Conservation (phyloP, 169 alveolate species). For the Neospora caninum region DNA sequence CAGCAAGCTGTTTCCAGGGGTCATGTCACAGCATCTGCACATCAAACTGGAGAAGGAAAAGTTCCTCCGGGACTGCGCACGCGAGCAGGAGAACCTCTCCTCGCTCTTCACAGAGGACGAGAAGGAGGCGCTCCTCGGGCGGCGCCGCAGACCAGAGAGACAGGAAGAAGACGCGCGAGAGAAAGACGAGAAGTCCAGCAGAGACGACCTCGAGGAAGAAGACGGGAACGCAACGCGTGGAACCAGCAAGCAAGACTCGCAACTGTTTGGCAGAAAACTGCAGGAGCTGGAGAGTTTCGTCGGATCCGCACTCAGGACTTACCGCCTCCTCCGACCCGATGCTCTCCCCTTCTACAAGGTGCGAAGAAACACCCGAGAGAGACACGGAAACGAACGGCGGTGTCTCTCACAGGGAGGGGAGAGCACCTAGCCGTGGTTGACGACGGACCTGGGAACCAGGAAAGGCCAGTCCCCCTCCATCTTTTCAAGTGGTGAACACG, state of each 20-base stretch:
- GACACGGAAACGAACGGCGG: too few relatives aligned
- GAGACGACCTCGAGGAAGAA: neutral
- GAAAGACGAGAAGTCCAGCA: neutral
- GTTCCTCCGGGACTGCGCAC: neutral
- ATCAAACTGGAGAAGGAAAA: neutral
- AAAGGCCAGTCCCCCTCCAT: too few relatives aligned
- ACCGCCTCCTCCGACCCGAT: conserved; percentile 11
- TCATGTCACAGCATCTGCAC: neutral
- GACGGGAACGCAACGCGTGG: neutral
- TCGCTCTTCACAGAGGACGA: neutral
- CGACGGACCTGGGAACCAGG: too few relatives aligned
- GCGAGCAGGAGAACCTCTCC: conserved; percentile 1
- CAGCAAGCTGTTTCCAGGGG: neutral
- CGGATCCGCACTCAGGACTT: neutral
- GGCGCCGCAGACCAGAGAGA: neutral
- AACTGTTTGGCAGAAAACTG: neutral
- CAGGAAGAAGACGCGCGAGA: neutral
- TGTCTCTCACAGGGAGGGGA: too few relatives aligned
- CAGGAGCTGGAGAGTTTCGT: neutral
- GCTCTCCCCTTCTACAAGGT: conserved; percentile 44
- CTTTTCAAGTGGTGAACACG: too few relatives aligned
- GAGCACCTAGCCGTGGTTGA: too few relatives aligned
- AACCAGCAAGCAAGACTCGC: neutral
- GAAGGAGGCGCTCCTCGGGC: neutral
- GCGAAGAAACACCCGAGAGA: neutral